Conservation (phyloP, 805 yeast genomes). For the Ogataea chonburiensis region DNA sequence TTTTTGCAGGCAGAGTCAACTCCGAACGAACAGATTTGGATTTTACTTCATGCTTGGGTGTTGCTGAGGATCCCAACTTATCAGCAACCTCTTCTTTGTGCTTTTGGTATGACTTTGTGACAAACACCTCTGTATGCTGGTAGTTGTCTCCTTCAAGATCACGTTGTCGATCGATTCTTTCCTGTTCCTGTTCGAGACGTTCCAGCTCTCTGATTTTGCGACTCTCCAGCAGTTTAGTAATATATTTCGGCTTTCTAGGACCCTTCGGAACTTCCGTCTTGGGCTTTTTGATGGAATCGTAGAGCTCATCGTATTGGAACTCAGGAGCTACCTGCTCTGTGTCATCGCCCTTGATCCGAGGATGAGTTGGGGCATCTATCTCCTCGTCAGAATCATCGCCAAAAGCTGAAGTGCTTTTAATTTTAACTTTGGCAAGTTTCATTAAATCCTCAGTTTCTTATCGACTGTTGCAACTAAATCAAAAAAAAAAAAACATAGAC, state of each 20-base stretch:
- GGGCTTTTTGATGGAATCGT: constrained; percentile 40
- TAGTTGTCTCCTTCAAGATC: constrained; percentile 39
- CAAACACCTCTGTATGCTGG: constrained; percentile 44
- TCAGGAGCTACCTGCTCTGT: constrained; percentile 3
- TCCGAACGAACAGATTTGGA: too few relatives aligned
- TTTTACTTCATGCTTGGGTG: too few relatives aligned
- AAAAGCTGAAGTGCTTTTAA: constrained; percentile 4
- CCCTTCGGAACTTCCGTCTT: constrained; percentile 23
- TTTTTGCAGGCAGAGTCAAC: too few relatives aligned
- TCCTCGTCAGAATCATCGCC: constrained; percentile 4
- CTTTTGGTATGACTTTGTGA: constrained; percentile 46
- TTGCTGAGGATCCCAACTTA: neutral
- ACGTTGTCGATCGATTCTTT: constrained; percentile 38
- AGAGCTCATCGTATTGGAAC: constrained; percentile 47
- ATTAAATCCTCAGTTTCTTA: constrained; percentile 5
- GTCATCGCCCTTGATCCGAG: neutral
- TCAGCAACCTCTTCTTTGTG: constrained; percentile 29
- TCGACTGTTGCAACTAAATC: constrained; percentile 8
- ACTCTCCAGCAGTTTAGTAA: constrained; percentile 43
- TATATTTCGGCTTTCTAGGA: constrained; percentile 33
- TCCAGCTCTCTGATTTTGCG: constrained; percentile 47
- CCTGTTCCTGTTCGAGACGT: constrained; percentile 38
- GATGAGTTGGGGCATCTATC: neutral
- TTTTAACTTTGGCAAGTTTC: constrained; percentile 10
- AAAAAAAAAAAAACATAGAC: constrained; percentile 4